phyloP scores from a whole-genome alignment of 805 yeast genomes.

The Teunomyces pallodes region DNA sequence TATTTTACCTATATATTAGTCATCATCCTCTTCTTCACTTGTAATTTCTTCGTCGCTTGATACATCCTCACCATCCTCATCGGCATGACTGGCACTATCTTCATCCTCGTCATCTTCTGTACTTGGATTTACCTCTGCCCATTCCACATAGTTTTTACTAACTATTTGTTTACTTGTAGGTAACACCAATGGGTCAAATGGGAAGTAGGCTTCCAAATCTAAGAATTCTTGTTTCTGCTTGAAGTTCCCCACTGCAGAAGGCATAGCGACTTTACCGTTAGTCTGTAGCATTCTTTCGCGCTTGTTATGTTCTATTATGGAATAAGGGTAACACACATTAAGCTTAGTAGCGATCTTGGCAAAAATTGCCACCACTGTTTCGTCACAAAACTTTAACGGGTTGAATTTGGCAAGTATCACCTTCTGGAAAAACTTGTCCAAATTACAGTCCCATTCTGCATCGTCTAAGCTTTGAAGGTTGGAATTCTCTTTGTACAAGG shows the following conservation, averaged over 20 bases:
- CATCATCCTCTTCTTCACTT: slow-evolving; percentile 20
- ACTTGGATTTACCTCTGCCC: slow-evolving; percentile 54
- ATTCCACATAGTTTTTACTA: slow-evolving; percentile 60
- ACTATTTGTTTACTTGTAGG: slow-evolving; percentile 57
- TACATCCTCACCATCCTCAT: slow-evolving; percentile 22
- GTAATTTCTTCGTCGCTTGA: slow-evolving; percentile 18
- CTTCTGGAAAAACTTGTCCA: slow-evolving; percentile 86
- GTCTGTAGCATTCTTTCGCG: slow-evolving; percentile 58
- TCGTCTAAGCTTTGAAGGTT: slow-evolving; percentile 16
- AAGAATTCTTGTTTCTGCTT: slow-evolving; percentile 76
- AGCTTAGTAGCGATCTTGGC: slow-evolving; percentile 89
- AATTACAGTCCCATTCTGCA: slow-evolving; percentile 68
- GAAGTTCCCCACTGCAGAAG: slow-evolving; percentile 39
- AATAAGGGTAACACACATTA: slow-evolving; percentile 88
- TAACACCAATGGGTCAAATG: slow-evolving; percentile 87
- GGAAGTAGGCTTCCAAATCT: slow-evolving; percentile 92
- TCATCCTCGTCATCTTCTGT: slow-evolving; percentile 60
- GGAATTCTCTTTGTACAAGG: slow-evolving; percentile 43
- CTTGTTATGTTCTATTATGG: slow-evolving; percentile 87
- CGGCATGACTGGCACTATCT: slow-evolving; percentile 26
- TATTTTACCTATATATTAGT: neutral
- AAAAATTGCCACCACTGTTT: slow-evolving; percentile 88
- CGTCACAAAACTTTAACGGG: slow-evolving; percentile 90
- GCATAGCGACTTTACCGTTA: slow-evolving; percentile 31
- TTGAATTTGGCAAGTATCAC: slow-evolving; percentile 85